phyloP scores from a whole-genome alignment of 2,329 filamentous ascomycete species.

The Fusarium sp. region DNA sequence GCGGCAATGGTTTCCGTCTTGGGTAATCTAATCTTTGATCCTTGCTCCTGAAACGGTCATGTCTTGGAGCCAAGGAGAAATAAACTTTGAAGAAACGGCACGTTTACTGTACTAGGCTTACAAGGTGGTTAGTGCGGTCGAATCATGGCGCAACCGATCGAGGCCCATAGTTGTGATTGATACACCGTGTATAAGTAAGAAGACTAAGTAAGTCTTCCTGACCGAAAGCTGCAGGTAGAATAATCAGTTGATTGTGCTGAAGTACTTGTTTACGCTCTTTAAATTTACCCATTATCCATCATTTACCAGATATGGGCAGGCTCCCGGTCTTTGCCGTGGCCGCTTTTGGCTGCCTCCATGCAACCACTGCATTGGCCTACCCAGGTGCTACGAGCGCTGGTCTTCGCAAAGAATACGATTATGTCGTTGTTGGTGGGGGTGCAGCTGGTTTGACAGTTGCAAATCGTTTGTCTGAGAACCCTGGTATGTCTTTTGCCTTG shows the following conservation, averaged over 20 bases:
- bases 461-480: conserved; percentile 35
- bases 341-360: background rate
- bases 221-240: background rate
- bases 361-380: background rate
- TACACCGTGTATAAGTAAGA: background rate
- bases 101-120: background rate
- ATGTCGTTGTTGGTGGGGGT: conserved; percentile 36
- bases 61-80: background rate
- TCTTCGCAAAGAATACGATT: conserved; percentile 32
- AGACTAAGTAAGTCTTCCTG: background rate
- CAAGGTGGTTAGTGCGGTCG: background rate
- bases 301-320: background rate
- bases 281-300: background rate
- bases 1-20: background rate
- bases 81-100: background rate
- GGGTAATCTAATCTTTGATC: background rate
- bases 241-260: background rate
- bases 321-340: background rate
- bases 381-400: background rate
- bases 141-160: background rate
- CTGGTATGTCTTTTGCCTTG: conserved; percentile 17
- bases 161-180: background rate
- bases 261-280: background rate
- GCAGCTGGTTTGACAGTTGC: conserved; percentile 39
- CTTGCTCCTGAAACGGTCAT: background rate